These are phyloP conservation scores for Epithemia pelagica DNA, from an alignment of 108 stramenopile genomes.

Conservation along the genomic window DNA sequence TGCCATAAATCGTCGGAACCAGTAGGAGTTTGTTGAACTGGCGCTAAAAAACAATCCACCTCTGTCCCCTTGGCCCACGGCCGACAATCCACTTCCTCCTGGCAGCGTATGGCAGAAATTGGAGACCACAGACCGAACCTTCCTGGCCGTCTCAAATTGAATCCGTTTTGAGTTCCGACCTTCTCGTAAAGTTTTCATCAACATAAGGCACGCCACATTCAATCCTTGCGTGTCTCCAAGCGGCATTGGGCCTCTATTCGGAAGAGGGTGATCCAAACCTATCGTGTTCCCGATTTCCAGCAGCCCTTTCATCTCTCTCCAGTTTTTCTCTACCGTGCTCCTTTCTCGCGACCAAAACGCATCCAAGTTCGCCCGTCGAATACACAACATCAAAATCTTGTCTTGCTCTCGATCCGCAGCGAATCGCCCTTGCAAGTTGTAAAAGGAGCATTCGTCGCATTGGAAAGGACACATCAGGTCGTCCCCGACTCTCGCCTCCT, in stretches of 20 bases:
- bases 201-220: not conserved
- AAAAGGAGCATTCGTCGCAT: slow-evolving; percentile 42
- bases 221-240: not conserved
- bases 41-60: not conserved
- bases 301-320: not conserved
- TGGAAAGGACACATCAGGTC: slow-evolving; percentile 31
- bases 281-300: not conserved
- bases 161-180: slow-evolving; percentile 11
- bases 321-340: slow-evolving; percentile 23
- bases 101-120: slow-evolving; percentile 9
- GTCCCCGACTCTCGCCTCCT: slow-evolving; percentile 26
- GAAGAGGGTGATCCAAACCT: not conserved
- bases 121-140: slow-evolving; percentile 6
- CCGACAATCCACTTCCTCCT: slow-evolving; percentile 2
- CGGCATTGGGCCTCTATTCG: not conserved
- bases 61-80: not conserved
- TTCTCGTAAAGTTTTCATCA: not conserved
- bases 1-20: slow-evolving; percentile 12
- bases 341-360: slow-evolving; percentile 37
- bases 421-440: slow-evolving; percentile 17
- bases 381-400: slow-evolving; percentile 3
- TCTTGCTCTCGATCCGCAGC: not conserved
- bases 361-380: slow-evolving; percentile 46
- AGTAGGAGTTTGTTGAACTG: not conserved
- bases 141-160: slow-evolving; percentile 23